Evolutionary conservation across 257 asterid species (phyloP), one percentile per base, ranked within the genome.

Genomic region (Paulownia fortunei): DNA sequence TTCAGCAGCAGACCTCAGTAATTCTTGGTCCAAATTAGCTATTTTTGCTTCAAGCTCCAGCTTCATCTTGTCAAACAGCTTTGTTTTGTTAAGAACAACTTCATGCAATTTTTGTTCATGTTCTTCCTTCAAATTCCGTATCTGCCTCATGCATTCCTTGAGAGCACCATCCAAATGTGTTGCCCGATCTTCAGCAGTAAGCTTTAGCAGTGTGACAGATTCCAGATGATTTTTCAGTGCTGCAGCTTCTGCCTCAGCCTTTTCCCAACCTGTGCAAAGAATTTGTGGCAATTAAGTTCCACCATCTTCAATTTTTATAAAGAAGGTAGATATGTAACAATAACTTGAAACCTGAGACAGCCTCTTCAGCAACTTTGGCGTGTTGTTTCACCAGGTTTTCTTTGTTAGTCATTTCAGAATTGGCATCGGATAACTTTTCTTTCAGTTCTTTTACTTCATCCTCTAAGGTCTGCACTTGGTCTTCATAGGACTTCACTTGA

Each of bases 281-380:
- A 58, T 7, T 30, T 52, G 47, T 18, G 52, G 60, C 68, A 65
- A 24, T 76, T 64, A 59, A 81, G 77, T 59, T 79, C 62, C 52
- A 63, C 52, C 73, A 54, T 79, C 32, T 52, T 23, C 19, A 9
- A 32, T 30, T 26, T 75, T 71, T 56, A 55, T 15, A 18, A 23
- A 37, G 61, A 74, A 19, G 55, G 55, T 49, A 27, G 27, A 55
- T n/a, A n/a, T 19, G 19, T 24, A 69, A 26, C 13, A 30, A 60
- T 58, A 46, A 58, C 15, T 73, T 4, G 59, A 76, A 78, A 94
- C 99, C 99, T 92, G 99, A 92, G 72, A 96, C 96, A 62, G 99
- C 99, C 78, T 96, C 98, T 88, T 96, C 98, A 79, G 99, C 99
- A 79, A 96, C 98, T 87, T 96, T 96, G 52, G 94, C 90, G 59